Conservation (phyloP, 768 basidiomycete genomes). For the Russula dissimulans region DNA sequence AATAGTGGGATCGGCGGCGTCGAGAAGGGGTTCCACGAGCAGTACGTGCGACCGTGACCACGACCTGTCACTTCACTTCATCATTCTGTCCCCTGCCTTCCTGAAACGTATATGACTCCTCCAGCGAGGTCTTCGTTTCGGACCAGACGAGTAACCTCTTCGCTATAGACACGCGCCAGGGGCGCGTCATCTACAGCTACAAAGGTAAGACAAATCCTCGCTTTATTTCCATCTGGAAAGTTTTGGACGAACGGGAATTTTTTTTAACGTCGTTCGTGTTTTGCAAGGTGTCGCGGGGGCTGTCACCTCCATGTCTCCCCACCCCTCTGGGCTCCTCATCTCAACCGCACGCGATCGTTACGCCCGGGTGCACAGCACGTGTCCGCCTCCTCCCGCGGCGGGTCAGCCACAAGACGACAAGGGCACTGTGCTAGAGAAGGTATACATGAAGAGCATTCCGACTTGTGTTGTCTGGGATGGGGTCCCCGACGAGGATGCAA, state of each 20-base stretch:
- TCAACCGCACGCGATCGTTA: slow-evolving; percentile 64
- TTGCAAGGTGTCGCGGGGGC: slow-evolving; percentile 44
- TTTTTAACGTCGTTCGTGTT: too few relatives aligned
- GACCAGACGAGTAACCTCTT: slow-evolving; percentile 58
- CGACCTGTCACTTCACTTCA: not conserved
- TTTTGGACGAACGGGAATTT: too few relatives aligned
- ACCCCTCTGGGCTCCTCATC: slow-evolving; percentile 39
- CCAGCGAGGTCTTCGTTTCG: slow-evolving; percentile 59
- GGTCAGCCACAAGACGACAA: slow-evolving; percentile 47
- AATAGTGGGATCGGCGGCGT: slow-evolving; percentile 43
- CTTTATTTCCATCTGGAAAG: too few relatives aligned
- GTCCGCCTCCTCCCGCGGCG: slow-evolving; percentile 38
- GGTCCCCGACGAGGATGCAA: slow-evolving; percentile 6
- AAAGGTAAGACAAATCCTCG: slow-evolving; percentile 35
- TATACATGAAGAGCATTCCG: slow-evolving; percentile 53
- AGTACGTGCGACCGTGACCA: slow-evolving; percentile 38
- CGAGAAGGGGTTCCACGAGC: slow-evolving; percentile 48
- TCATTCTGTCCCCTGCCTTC: not conserved
- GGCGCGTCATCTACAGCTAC: slow-evolving; percentile 54
- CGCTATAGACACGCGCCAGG: slow-evolving; percentile 62
- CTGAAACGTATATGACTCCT: not conserved
- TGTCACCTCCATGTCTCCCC: slow-evolving; percentile 51
- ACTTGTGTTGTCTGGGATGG: slow-evolving; percentile 59
- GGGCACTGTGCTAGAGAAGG: slow-evolving; percentile 53
- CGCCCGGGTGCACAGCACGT: slow-evolving; percentile 56